Evolutionary conservation across 495 filamentous ascomycete species (phyloP).

Genomic region (Penicillium canariense): DNA sequence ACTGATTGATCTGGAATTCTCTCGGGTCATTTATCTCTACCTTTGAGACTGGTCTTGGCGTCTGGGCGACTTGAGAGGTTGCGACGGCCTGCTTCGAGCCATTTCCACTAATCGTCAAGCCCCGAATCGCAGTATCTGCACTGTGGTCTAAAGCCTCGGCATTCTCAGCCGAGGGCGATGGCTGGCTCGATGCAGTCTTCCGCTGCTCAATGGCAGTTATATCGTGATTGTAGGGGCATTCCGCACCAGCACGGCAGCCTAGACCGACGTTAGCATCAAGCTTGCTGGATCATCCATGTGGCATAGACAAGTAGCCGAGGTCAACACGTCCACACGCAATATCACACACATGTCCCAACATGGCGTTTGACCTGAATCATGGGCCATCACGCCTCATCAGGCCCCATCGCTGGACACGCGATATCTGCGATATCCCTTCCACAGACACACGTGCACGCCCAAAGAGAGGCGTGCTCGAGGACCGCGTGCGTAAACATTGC

Average conservation of each 20-base stretch:
- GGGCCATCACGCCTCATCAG: background rate
- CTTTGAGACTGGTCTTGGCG: conserved; percentile 63
- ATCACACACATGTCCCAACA: background rate
- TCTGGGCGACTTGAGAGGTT: conserved; percentile 23
- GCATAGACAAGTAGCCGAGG: background rate
- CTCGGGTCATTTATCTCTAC: conserved; percentile 66
- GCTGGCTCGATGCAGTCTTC: conserved; percentile 8
- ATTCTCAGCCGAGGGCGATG: conserved; percentile 2
- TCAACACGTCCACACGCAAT: background rate
- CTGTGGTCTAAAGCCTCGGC: conserved; percentile 2
- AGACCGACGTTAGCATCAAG: conserved; percentile 20
- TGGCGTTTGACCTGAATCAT: background rate
- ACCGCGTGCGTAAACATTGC: background rate
- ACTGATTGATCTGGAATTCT: conserved; percentile 73
- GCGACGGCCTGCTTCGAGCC: conserved; percentile 11
- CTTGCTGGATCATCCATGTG: background rate
- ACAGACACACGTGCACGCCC: background rate
- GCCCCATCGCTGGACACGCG: background rate
- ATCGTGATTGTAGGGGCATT: conserved; percentile 45
- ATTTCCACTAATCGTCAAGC: conserved; percentile 9
- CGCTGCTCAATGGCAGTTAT: conserved; percentile 12
- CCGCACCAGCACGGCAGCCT: conserved; percentile 44
- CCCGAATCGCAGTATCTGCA: conserved; percentile 11
- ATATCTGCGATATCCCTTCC: background rate
- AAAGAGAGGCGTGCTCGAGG: background rate